Percentiles rank a stretch among this genome's conserved stretches.
These are phyloP conservation scores for Phylloporus arenicola DNA, from an alignment of 768 basidiomycete genomes.

Conservation along the genomic window DNA sequence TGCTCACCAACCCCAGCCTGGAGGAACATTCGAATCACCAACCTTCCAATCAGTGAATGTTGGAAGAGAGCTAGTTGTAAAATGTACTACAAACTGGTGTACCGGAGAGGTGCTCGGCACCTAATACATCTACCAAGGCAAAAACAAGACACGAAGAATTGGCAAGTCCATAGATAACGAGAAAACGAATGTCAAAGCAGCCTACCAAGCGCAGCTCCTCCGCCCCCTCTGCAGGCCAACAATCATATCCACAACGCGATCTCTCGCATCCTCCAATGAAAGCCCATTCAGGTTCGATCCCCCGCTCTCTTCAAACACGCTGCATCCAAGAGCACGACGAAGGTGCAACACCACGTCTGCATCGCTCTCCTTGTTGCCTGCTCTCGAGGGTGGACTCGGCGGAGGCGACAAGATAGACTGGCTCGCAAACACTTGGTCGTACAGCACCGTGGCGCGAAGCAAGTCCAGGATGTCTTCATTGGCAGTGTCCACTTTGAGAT, in stretches of 20 bases:
- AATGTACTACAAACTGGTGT: too few relatives aligned
- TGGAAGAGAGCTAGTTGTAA: too few relatives aligned
- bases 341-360: slow-evolving; percentile 42
- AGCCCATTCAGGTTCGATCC: slow-evolving; percentile 21
- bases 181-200: background rate
- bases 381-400: slow-evolving; percentile 43
- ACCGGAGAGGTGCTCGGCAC: background rate
- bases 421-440: slow-evolving; percentile 52
- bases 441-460: slow-evolving; percentile 55
- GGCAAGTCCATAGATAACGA: background rate
- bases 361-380: background rate
- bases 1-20: too few relatives aligned
- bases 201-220: slow-evolving; percentile 16
- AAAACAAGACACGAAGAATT: background rate
- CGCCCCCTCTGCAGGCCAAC: slow-evolving; percentile 33
- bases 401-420: slow-evolving; percentile 51
- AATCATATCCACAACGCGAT: slow-evolving; percentile 71
- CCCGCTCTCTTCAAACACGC: slow-evolving; percentile 37
- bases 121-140: background rate
- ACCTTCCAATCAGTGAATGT: too few relatives aligned
- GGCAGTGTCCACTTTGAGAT: slow-evolving; percentile 24
- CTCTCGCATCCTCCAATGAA: slow-evolving; percentile 67
- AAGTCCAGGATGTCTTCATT: slow-evolving; percentile 50
- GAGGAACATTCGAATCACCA: too few relatives aligned
- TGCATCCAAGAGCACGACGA: slow-evolving; percentile 50